Evolutionary conservation across 306 rosid species (phyloP), one percentile per base, ranked within the genome.

Genomic region (Abrus pulchellus): DNA sequence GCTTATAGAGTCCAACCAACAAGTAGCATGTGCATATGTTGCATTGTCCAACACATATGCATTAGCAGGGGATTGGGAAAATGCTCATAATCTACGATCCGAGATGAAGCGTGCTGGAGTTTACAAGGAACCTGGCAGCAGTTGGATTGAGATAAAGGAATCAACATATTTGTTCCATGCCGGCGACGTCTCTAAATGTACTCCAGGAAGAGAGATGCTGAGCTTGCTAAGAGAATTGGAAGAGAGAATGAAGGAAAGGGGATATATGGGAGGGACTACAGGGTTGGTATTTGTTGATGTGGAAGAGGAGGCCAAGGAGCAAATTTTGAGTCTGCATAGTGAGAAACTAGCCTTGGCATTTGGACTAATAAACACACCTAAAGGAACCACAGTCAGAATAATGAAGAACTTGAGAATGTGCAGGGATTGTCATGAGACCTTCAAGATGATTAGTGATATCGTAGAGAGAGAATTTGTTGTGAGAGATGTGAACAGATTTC

Each of bases 351-450:
- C 97, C 4, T 84, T 94, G 88, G 94, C 88, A n/a, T 94, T 89
- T 83, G 93, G 92, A 65, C 84, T 94, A 77, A 61, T 94, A 62
- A 90, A 87, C 77, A 71, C 88, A 11, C 86, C 97, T 30, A 87
- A 83, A 83, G 93, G 97, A 76, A 67, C 71, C 56, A 89, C 88
- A 10, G 86, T 92, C 82, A 88, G 97, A 87, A 88, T 92, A 77
- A 90, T 94, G 98, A 94, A 90, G 88, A 90, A 94, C 82, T 80
- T 92, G 88, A 92, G 93, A 81, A 90, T 94, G 97, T 90, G 94
- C 74, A 72, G 83, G 77, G 91, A 87, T 57, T 92, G 97, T 78
- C 97, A 94, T 11, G 93, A 87, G 79, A 90, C 86, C 43, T 92
- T 92, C 88, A 94, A 89, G 90, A 71, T 90, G 55, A 89, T 90